Evolutionary conservation across 73 alveolate genomes (phyloP), one percentile per base, ranked within the genome.

Genomic region (Halteria grandinella): DNA sequence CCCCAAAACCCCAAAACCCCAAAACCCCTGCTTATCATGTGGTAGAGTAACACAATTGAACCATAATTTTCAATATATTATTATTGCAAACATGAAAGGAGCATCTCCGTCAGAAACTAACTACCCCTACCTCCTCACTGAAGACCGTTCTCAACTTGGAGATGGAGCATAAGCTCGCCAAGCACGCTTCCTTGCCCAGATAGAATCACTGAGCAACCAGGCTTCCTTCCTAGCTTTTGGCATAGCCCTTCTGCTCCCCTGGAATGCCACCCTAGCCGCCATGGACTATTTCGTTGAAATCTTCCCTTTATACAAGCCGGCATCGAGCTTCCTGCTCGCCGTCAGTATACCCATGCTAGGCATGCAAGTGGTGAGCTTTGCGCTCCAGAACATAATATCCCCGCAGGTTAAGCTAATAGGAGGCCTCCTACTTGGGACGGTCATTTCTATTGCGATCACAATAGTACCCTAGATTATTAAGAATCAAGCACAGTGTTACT

Each of bases 241-340:
- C 24, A 51, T 77, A 14, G 80, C 80, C 10, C 17, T 70, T 28
- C 40, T 77, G 21, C 69, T 77, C 14, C 88, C 88, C 11, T 77
- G 88, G 88, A 77, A 77, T 34, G 81, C 88, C 4, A 63, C 62
- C 27, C 41, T 77, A 1, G 75, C 88, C 2, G 88, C 88, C 28
- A 41, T 77, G 59, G 88, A 77, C 75, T 77, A 58, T 74, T 77
- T 77, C 34, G 18, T 32, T 39, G 44, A 71, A 47, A 44, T 40
- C 1, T 62, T 43, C 63, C 81, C 88, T 1, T 25, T 48, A 33
- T 53, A 62, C 33, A n/a, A 59, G 51, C 88, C 88, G 17, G 57
- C 58, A 11, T 77, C 62, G 37, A 55, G 53, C n/a, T 77, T 77
- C 25, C 41, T 60, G 2, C 25, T 60, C 43, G 77, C 77, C 5